Base-by-base conservation (phyloP, 106 monocot genomes). In the Platanthera guangdongensis region DNA sequence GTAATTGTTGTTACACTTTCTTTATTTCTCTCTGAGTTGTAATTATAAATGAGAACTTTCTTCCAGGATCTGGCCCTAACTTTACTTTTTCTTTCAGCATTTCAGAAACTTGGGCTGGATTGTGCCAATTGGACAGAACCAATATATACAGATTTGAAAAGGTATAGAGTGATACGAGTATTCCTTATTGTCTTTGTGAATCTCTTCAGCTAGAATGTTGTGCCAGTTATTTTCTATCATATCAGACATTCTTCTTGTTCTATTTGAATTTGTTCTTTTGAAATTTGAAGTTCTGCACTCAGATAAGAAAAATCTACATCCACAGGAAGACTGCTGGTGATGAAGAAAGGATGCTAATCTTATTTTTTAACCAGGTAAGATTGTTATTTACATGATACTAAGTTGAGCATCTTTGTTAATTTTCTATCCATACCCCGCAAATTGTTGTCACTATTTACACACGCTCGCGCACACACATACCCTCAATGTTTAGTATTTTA, bases 71-170 rank as follows among this genome's bases (percentile, higher is more conserved):
- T 80, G 12, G 39, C 39, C 62, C 30, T 13, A 9, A 46, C 50
- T 65, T 28, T 53, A 11, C 54, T 87, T 51, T 52, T 82, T 50
- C 47, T 63, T 18, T 78, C 65, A 91, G 91, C 91, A 76, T 91
- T 91, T 84, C 81, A 82, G 52, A 91, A 84, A 78, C 88, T 84
- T 81, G 91, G 91, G 16, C 52, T 91, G 75, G 88, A 91, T 81
- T 88, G 88, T 83, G 91, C 91, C n/a, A 91, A 88, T 84, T 91
- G 91, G 91, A 85, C 85, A 46, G 91, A 91, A 78, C 91, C 91
- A 46, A 78, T 91, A 79, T 88, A 86, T 84, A 76, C 55, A 16
- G 91, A 91, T 54, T 74, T 91, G 54, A 65, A 63, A 63, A 91
- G 85, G 91, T 90, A 71, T 39, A 30, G 19, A 12, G 12, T 67